Evolutionary conservation across 208 protist species (phyloP).

Genomic region (Angomonas deanei): DNA sequence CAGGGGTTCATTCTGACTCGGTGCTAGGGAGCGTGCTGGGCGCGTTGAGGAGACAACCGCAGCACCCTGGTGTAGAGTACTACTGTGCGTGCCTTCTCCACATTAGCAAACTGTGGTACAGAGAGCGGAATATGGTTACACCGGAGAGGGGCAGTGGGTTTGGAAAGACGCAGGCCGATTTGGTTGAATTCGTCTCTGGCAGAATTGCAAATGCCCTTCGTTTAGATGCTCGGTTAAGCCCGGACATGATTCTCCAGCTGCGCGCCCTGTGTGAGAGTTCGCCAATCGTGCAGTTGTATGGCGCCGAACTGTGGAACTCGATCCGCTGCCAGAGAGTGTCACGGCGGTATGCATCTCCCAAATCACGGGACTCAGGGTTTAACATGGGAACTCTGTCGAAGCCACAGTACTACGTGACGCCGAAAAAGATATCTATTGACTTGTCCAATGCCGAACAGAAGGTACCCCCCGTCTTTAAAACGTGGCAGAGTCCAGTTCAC

Average conservation of each 20-base stretch:
- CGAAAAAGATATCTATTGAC: constrained; percentile 20
- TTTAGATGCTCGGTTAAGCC: too few relatives aligned
- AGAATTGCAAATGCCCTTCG: too few relatives aligned
- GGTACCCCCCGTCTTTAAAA: constrained; percentile 74
- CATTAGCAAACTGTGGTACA: too few relatives aligned
- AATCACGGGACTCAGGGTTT: background rate
- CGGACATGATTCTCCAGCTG: constrained; percentile 42
- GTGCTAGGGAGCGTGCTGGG: too few relatives aligned
- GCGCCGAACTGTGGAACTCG: constrained; percentile 64
- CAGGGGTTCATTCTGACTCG: too few relatives aligned
- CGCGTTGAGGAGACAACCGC: too few relatives aligned
- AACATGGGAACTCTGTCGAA: constrained; percentile 30
- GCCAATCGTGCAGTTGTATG: constrained; percentile 19
- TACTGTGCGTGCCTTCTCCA: too few relatives aligned
- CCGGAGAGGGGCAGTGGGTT: too few relatives aligned
- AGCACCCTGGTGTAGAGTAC: too few relatives aligned
- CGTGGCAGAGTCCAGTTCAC: constrained; percentile 47
- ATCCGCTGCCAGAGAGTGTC: constrained; percentile 49
- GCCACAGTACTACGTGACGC: constrained; percentile 37
- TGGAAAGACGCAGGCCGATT: too few relatives aligned
- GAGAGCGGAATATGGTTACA: too few relatives aligned
- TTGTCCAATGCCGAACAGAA: constrained; percentile 48
- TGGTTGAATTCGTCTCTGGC: too few relatives aligned
- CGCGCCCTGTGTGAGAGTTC: constrained; percentile 64
- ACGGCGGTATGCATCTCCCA: constrained; percentile 26